phyloP scores from a whole-genome alignment of 2,329 filamentous ascomycete species.

The Onygena corvina region DNA sequence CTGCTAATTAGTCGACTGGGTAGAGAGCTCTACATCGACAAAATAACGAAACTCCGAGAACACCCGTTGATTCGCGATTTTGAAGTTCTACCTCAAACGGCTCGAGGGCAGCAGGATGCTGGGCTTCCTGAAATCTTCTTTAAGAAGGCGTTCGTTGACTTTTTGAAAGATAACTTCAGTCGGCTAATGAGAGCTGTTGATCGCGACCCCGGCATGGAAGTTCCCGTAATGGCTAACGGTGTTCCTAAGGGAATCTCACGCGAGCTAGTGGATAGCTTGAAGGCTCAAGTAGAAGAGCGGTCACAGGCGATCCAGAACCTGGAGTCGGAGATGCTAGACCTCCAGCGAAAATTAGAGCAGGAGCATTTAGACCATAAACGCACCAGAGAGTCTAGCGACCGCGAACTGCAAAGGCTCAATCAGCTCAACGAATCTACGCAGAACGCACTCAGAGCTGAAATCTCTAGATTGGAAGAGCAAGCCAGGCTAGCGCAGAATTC shows the following conservation, averaged over 20 bases:
- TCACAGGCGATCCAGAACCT: slow-evolving; percentile 47
- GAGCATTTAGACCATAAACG: slow-evolving; percentile 61
- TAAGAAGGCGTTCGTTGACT: slow-evolving; percentile 75
- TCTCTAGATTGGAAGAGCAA: slow-evolving; percentile 43
- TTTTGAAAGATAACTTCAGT: slow-evolving; percentile 92
- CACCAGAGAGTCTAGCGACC: slow-evolving; percentile 46
- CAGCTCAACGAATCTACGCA: slow-evolving; percentile 60
- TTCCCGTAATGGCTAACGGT: slow-evolving; percentile 66
- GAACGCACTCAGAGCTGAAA: slow-evolving; percentile 55
- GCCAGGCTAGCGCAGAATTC: slow-evolving; percentile 34
- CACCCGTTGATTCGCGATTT: slow-evolving; percentile 76
- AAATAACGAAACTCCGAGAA: slow-evolving; percentile 62
- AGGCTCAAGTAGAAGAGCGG: slow-evolving; percentile 63
- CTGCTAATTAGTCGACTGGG: slow-evolving; percentile 66
- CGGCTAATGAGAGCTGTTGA: slow-evolving; percentile 75
- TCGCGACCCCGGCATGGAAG: slow-evolving; percentile 76
- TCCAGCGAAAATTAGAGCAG: slow-evolving; percentile 50
- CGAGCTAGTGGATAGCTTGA: slow-evolving; percentile 76
- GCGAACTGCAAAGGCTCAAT: slow-evolving; percentile 49
- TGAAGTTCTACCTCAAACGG: slow-evolving; percentile 66
- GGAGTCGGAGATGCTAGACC: slow-evolving; percentile 43
- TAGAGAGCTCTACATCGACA: slow-evolving; percentile 76
- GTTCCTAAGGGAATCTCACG: slow-evolving; percentile 85
- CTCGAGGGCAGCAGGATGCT: slow-evolving; percentile 41
- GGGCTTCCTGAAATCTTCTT: slow-evolving; percentile 71